Conservation (phyloP, 2,329 filamentous ascomycete genomes). For the Aspergillus sp. region DNA sequence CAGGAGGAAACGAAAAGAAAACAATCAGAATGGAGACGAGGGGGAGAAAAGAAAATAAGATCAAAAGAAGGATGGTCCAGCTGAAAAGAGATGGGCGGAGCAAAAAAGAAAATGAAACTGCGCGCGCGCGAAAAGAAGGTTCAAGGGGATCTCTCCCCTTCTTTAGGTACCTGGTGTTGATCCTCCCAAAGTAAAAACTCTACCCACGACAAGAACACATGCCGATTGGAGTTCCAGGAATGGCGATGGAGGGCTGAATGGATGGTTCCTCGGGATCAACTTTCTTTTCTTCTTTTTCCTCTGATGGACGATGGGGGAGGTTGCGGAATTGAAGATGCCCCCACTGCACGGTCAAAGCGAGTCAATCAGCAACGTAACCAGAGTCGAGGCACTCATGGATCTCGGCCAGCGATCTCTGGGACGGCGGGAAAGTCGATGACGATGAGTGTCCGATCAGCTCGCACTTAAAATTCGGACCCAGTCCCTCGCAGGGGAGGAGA, state of each 20-base stretch:
- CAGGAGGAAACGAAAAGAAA: background rate
- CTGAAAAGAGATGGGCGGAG: background rate
- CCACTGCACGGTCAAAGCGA: background rate
- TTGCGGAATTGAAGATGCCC: background rate
- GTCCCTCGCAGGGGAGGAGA: background rate
- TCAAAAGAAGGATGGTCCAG: conserved; percentile 8
- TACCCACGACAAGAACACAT: background rate
- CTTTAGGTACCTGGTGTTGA: background rate
- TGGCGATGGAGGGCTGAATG: background rate
- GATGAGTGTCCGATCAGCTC: background rate
- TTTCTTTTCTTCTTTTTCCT: background rate
- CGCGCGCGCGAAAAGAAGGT: background rate
- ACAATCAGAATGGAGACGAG: conserved; percentile 14
- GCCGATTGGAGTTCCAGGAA: conserved; percentile 12
- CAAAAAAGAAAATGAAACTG: background rate
- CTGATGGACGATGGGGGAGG: background rate
- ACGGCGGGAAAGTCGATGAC: conserved; percentile 7
- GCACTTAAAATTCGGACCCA: background rate
- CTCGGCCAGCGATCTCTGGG: conserved; percentile 2
- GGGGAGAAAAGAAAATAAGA: conserved; percentile 1
- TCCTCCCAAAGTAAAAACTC: conserved; percentile 2
- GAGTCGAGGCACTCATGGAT: conserved; percentile 6
- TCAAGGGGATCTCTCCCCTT: background rate
- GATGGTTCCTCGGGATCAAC: background rate
- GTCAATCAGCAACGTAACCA: conserved; percentile 6